Conservation (phyloP, 257 asterid genomes). For the Gardenia jasminoides region DNA sequence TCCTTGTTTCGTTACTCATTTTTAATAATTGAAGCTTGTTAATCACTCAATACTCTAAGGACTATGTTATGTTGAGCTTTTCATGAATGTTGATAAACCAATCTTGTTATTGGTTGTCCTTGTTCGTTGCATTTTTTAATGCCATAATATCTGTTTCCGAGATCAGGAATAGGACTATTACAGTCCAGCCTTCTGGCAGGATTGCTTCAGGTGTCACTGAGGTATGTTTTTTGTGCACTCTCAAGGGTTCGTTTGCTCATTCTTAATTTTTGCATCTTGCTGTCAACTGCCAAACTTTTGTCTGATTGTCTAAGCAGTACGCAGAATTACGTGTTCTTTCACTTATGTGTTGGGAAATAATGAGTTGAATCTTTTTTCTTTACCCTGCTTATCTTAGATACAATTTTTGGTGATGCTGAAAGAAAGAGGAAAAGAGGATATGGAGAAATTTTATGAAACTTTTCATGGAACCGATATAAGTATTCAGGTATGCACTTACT, state of each 20-base stretch:
- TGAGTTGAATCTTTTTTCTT: too few species aligned
- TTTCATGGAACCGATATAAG: constrained; percentile 77
- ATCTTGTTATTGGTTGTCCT: neutral
- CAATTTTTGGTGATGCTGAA: constrained; percentile 68
- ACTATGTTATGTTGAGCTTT: too few species aligned
- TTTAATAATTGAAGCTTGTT: neutral
- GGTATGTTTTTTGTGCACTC: constrained; percentile 34
- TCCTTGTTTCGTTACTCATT: neutral
- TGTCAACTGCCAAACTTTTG: neutral
- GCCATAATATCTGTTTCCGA: neutral
- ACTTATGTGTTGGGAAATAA: too few species aligned
- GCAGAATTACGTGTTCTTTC: too few species aligned
- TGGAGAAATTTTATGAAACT: constrained; percentile 71
- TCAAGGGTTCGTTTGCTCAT: neutral
- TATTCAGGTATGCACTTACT: constrained; percentile 55
- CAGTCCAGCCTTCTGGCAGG: constrained; percentile 57
- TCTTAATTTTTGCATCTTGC: neutral
- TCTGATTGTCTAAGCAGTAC: too few species aligned
- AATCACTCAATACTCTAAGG: neutral
- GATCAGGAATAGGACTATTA: constrained; percentile 56
- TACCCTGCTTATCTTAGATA: constrained; percentile 38
- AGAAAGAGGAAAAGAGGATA: constrained; percentile 45
- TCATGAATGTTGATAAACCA: neutral
- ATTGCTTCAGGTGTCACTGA: constrained; percentile 67
- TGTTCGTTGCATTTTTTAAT: neutral